These are phyloP conservation scores for Kwoniella shandongensis DNA, from an alignment of 768 basidiomycete genomes.

Conservation along the genomic window DNA sequence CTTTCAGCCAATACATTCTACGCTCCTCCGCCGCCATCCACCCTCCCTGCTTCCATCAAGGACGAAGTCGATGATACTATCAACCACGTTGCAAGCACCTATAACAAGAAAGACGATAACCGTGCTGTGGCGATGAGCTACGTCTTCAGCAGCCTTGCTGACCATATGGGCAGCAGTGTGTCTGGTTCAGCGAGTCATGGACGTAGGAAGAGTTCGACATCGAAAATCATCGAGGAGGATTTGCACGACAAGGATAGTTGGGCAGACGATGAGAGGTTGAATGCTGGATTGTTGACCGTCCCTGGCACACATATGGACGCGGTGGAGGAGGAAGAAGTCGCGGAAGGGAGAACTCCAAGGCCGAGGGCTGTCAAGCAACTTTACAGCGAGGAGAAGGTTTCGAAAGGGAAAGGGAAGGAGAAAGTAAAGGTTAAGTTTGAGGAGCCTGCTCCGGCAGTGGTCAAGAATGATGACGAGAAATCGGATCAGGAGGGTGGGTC, in stretches of 20 bases:
- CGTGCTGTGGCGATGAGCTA: constrained; percentile 39
- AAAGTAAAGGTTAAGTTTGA: constrained; percentile 49
- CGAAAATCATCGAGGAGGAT: constrained; percentile 12
- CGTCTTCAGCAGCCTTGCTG: constrained; percentile 30
- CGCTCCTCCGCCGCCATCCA: constrained; percentile 17
- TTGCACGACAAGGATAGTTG: constrained; percentile 41
- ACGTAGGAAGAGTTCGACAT: constrained; percentile 12
- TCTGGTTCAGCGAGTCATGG: constrained; percentile 1
- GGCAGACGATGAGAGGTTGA: constrained; percentile 36
- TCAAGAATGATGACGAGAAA: constrained; percentile 16
- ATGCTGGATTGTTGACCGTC: not conserved
- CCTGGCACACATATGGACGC: constrained; percentile 22
- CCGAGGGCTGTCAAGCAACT: constrained; percentile 25
- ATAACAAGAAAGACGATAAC: constrained; percentile 28
- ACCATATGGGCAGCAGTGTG: constrained; percentile 18
- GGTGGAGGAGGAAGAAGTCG: constrained; percentile 23
- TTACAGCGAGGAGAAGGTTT: constrained; percentile 15
- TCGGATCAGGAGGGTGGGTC: constrained; percentile 37
- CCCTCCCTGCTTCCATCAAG: constrained; percentile 7
- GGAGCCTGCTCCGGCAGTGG: constrained; percentile 30
- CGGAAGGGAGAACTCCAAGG: constrained; percentile 29
- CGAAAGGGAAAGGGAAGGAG: constrained; percentile 23
- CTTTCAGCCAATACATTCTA: constrained; percentile 37
- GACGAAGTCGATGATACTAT: constrained; percentile 27
- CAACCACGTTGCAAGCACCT: constrained; percentile 15